Evolutionary conservation across 176 grass and related monocot genomes (phyloP).

Genomic region (Lolium perenne): DNA sequence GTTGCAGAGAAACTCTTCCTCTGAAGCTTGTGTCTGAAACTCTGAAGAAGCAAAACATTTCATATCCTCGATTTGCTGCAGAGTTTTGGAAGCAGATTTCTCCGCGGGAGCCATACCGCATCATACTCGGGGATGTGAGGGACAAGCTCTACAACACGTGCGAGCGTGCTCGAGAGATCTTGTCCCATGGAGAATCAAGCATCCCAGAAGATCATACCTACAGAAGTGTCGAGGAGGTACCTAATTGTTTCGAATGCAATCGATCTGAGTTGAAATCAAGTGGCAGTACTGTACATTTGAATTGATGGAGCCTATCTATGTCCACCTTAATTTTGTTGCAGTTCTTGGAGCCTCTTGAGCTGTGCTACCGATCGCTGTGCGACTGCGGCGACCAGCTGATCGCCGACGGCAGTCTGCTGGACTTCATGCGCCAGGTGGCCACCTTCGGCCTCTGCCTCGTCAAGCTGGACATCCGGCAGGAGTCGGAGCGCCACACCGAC

Average conservation of each 20-base stretch:
- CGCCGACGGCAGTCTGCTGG: conserved; percentile 72
- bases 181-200: conserved; percentile 59
- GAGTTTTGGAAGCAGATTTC: conserved; percentile 88
- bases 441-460: conserved; percentile 82
- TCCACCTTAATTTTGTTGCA: neutral
- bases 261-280: neutral
- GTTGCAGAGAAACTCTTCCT: neutral
- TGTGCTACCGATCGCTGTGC: conserved; percentile 79
- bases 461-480: conserved; percentile 84
- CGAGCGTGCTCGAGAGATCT: conserved; percentile 63
- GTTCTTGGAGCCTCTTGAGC: conserved; percentile 85
- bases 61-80: neutral
- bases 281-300: too few relatives aligned
- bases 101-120: conserved; percentile 69
- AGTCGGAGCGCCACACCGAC: conserved; percentile 75
- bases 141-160: conserved; percentile 84
- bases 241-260: neutral
- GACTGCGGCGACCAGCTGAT: conserved; percentile 72
- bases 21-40: neutral
- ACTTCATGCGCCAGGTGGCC: conserved; percentile 76
- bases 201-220: conserved; percentile 61
- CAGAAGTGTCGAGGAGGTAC: conserved; percentile 64
- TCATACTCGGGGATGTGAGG: conserved; percentile 77
- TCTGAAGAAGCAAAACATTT: neutral
- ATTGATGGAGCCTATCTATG: too few relatives aligned